Evolutionary conservation across 2,329 filamentous ascomycete species (phyloP).

Genomic region (Tolypocladium guangdongense): DNA sequence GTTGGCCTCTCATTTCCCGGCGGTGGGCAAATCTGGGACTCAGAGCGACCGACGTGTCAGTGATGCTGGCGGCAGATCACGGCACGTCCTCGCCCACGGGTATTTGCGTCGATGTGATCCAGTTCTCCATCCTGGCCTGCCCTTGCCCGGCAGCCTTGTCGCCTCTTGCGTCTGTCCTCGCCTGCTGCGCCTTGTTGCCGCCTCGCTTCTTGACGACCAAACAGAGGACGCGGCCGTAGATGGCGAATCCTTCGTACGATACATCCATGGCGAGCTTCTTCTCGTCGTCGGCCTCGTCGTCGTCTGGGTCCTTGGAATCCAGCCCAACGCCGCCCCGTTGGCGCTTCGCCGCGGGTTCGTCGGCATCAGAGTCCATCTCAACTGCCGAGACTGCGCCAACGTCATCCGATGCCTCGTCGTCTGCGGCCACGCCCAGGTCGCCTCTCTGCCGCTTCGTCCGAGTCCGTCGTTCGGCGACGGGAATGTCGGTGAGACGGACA

Average conservation of each 20-base stretch:
- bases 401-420: conserved; percentile 13
- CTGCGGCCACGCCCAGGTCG: conserved; percentile 8
- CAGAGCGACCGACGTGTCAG: background rate
- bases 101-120: conserved; percentile 71
- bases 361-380: conserved; percentile 27
- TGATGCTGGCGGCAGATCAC: conserved; percentile 8
- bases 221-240: conserved; percentile 87
- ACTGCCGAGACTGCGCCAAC: conserved; percentile 24
- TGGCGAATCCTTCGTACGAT: conserved; percentile 88
- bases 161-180: conserved; percentile 14
- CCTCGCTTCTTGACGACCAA: conserved; percentile 74
- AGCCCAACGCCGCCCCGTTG: conserved; percentile 19
- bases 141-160: conserved; percentile 39
- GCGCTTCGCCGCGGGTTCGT: conserved; percentile 35
- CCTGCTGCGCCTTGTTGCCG: conserved; percentile 28
- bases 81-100: conserved; percentile 27
- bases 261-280: conserved; percentile 85
- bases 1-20: background rate
- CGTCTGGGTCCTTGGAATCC: conserved; percentile 8
- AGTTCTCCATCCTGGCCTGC: conserved; percentile 71
- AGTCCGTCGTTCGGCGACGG: conserved; percentile 11
- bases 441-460: conserved; percentile 19
- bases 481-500: conserved; percentile 23
- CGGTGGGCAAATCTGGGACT: background rate
- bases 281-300: conserved; percentile 53